Base-by-base conservation (phyloP, 495 filamentous ascomycete genomes). In the Penicillium verhagenii region DNA sequence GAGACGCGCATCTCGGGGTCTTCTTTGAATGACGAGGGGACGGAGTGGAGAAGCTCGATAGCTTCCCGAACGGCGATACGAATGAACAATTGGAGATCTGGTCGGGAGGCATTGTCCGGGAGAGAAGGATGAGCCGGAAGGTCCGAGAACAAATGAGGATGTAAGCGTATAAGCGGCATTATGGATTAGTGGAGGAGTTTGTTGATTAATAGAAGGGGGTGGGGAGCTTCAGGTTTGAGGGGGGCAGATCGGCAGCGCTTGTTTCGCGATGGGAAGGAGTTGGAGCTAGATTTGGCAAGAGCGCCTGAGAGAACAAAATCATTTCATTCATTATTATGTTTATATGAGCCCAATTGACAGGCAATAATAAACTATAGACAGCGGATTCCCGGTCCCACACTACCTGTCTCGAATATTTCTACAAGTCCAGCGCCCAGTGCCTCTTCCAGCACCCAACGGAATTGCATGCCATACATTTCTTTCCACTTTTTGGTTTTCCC, bases 361-460 rank as follows among this genome's bases (percentile, higher is more conserved):
- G 21, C 44, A 35, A 26, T 40, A 7, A 9, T 35, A 18, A 21
- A 50, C 74, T 67, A 84, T 49, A 80, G 52, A 54, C 71, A 76
- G 50, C 91, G 78, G 31, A 92, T 78, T 3, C 85, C 91, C 31
- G 81, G 75, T 14, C 91, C 91, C 16, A 95, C 88, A 63, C 85
- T 92, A 24, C 87, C 79, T 13, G 91, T 96, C 61, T 94, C 87
- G 66, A 96, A 95, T 6, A 90, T 69, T 69, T 96, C 91, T 25
- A 94, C 75, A n/a, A 90, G 57, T 8, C 91, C 91, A 3, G 85
- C 79, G 1, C 91, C 91, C 11, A 92, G 79, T 37, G 87, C 86
- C 64, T 94, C 90, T 33, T 83, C 86, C 14, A 95, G 59, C 10
- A 88, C 79, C 89, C 89, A 95, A 40, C 86, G 83, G 65, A 94